These are phyloP conservation scores for Trichoderma citrinoviride DNA, from an alignment of 2,329 filamentous ascomycete genomes.

Conservation along the genomic window DNA sequence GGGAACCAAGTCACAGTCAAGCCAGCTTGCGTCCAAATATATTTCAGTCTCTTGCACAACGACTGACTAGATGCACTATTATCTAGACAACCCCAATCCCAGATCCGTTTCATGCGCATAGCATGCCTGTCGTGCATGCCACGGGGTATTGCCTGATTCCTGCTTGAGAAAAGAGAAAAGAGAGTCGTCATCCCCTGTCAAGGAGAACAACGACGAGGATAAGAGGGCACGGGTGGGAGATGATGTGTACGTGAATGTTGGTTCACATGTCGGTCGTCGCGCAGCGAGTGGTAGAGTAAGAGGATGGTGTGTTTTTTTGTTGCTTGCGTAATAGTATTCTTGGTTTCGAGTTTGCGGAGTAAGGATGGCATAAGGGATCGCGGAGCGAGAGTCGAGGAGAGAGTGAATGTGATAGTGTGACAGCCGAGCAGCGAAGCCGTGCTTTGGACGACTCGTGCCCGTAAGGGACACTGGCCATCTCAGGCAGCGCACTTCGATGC, in stretches of 20 bases:
- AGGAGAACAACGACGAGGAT: constrained; percentile 22
- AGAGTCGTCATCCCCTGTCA: constrained; percentile 25
- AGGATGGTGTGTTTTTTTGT: constrained; percentile 7
- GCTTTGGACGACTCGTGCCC: not conserved
- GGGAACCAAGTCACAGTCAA: not conserved
- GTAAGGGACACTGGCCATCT: constrained; percentile 17
- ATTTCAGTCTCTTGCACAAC: constrained; percentile 27
- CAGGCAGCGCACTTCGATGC: constrained; percentile 1
- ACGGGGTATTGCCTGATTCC: constrained; percentile 25
- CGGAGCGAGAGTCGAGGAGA: constrained; percentile 31
- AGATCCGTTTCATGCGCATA: constrained; percentile 17
- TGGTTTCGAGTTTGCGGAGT: not conserved
- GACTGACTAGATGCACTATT: constrained; percentile 30
- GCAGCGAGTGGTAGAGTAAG: constrained; percentile 11
- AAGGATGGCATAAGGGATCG: constrained; percentile 24
- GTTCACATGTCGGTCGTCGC: constrained; percentile 24
- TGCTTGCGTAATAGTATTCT: not conserved
- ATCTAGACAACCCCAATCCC: constrained; percentile 25
- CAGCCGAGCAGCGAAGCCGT: constrained; percentile 7
- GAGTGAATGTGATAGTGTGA: constrained; percentile 29
- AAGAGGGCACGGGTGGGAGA: constrained; percentile 17
- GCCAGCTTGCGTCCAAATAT: constrained; percentile 19
- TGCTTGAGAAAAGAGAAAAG: constrained; percentile 19
- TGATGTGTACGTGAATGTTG: constrained; percentile 21
- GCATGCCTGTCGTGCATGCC: constrained; percentile 26